Base-by-base conservation (phyloP, 495 filamentous ascomycete genomes). In the Cercophora scortea region DNA sequence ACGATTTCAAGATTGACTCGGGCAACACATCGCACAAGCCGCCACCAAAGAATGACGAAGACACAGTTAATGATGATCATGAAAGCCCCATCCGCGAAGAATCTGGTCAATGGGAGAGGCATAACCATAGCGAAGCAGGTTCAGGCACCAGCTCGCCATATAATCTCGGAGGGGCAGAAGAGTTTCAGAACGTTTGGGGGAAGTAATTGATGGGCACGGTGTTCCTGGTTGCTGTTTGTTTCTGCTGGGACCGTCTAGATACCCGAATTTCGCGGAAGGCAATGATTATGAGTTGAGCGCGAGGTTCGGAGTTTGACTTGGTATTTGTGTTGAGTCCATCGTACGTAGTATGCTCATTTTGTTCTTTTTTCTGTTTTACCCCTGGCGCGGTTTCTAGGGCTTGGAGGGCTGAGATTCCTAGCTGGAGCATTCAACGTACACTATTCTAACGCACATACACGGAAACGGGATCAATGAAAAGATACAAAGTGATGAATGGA, bases 171-270 rank as follows among this genome's bases (percentile, higher is more conserved):
- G 55, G 57, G 5, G 65, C 61, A 32, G 63, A 68, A 11, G 65
- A 64, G 34, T 65, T 65, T 43, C 52, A 42, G 17, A 68, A 68
- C 45, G 61, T 66, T 4, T 68, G 65, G 65, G 61, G 61, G 13
- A 62, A 50, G 39, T 50, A 38, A 50, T 6, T 32, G 15, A 32
- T 16, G 15, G 34, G 18, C 8, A 18, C n/a, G 45, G 34, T 40
- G 15, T 39, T 41, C 25, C 10, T 41, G 17, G 10, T 44, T 15
- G 38, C 32, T 13, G 19, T n/a, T 19, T 46, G 38, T 15, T 51
- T 7, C 17, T 51, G 18, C 12, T 48, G 47, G 25, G 39, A 18
- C 45, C 7, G 38, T 6, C 33, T 16, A 55, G 47, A 50, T 54
- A 54, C 52, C 52, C 47, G 19, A 25, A 34, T 47, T 40, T 34